Base-by-base conservation (phyloP, 2,329 filamentous ascomycete species). In the Periconia digitata region DNA sequence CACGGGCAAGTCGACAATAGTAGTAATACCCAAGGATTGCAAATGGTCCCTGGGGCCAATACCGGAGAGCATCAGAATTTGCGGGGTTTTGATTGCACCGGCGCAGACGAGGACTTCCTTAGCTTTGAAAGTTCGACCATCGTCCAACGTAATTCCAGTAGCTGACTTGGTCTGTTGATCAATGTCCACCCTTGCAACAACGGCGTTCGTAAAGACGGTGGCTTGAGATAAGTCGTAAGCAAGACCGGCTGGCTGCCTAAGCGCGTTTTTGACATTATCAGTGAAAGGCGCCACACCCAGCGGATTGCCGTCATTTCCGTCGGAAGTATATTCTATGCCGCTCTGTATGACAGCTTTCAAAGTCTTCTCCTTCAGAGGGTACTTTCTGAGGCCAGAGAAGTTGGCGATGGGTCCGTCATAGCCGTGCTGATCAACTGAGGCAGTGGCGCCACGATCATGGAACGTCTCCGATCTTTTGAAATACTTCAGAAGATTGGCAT, bases 41-140 rank as follows among this genome's bases (percentile, higher is more conserved):
- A 68, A 58, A 13, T 58, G 40, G 0, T 43, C 42, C 2, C 18
- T 24, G 1, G 59, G 61, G 3, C 73, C 71, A 32, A 73, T 63
- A 6, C 71, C 72, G 5, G 69, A 72, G 1, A 74, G 56, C 58
- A 71, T 66, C 54, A 63, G 54, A 2, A 66, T 46, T 45, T 76
- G 72, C 0, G 73, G 74, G 1, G 69, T 72, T 39, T 68, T 67
- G 44, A 73, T 73, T 16, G 58, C 43, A 21, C 57, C 54, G 2
- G 71, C 73, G 0, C 71, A 72, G 2, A 77, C 45, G 17, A 78
- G 72, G 27, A 77, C 67, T 54, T 77, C 74, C 35, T 73, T 72
- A 57, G 55, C 38, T 8, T 49, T 52, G 15, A 16, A 32, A 3
- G 58, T 8, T n/a, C 24, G 36, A 20, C 17, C 13, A 20, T 53